Base-by-base conservation (phyloP, 306 rosid species). In the Sophora flavescens region DNA sequence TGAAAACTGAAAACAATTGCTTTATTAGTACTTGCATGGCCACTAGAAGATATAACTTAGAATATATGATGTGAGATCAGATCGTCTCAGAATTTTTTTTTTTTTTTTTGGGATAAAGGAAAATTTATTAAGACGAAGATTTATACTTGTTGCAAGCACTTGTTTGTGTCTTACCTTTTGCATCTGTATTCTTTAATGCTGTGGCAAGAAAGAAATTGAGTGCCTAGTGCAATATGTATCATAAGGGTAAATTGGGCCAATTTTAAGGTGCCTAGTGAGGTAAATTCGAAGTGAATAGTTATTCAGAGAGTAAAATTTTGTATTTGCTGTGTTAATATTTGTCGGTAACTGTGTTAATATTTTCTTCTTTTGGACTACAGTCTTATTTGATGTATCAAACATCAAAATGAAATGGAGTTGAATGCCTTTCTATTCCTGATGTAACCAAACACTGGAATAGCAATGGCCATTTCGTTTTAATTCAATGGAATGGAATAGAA, bases 1-100 rank as follows among this genome's bases (percentile, higher is more conserved):
- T 72, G 62, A 36, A 74, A 64, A 50, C 28, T 72, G 62, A 36
- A 74, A 64, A 50, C 28, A 41, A 17, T 62, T 16, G 39, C 53
- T 63, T 36, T 57, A 41, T 8, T 63, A 16, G 32, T 30, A 30
- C 62, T 61, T 74, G 61, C 47, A 47, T 74, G 61, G 56, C 58
- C 58, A 33, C 50, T n/a, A 7, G 8, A 50, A 50, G 9, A 47
- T 68, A 28, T 26, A 45, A 28, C 15, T 63, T 30, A 66, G 8
- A 66, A 44, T 66, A 42, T 51, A n/a, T 56, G 41, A 30, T 70
- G 66, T 71, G 54, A 45, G 58, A 39, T 56, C 39, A 45, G 58
- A 39, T 56, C 39, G 9, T 50, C 47, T 8, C 2, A 15, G 59
- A 50, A 45, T 48, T 41, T 33, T 30, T 45, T 33, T 50, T 30